A percentile compares a stretch with the other conserved stretches of the same genome.
These are phyloP conservation scores for Ceratobasidium sp. DNA, from an alignment of 1,284 basidiomycete genomes.

Conservation along the genomic window DNA sequence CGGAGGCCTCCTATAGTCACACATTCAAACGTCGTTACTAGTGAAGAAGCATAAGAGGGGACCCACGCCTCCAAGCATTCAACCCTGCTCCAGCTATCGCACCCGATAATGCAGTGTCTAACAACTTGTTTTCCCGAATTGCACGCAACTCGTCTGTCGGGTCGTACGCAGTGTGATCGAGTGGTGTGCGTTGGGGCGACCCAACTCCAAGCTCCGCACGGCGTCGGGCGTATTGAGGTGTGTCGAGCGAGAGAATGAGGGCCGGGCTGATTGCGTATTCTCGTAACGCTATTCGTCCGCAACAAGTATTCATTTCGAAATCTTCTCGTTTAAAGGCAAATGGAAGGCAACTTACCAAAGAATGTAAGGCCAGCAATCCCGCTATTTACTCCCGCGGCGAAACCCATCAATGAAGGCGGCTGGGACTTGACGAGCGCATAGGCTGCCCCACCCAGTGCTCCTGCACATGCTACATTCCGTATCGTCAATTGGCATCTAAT, in stretches of 20 bases:
- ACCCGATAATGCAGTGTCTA: slow-evolving; percentile 76
- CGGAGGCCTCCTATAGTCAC: slow-evolving; percentile 59
- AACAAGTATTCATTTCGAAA: slow-evolving; percentile 3
- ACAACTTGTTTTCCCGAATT: slow-evolving; percentile 67
- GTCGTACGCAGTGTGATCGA: slow-evolving; percentile 44
- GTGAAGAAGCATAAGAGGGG: background rate
- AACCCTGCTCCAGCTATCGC: slow-evolving; percentile 70
- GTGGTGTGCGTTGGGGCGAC: slow-evolving; percentile 55
- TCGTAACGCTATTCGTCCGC: slow-evolving; percentile 66
- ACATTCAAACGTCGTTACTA: background rate
- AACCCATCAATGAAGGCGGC: slow-evolving; percentile 62
- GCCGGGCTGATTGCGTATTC: slow-evolving; percentile 74
- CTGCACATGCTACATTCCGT: slow-evolving; percentile 61
- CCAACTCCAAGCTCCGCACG: slow-evolving; percentile 57
- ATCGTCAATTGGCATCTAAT: background rate
- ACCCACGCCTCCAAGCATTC: slow-evolving; percentile 64
- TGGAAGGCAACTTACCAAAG: slow-evolving; percentile 68
- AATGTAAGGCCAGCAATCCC: slow-evolving; percentile 76
- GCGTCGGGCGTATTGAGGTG: slow-evolving; percentile 58
- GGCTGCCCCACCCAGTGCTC: slow-evolving; percentile 67
- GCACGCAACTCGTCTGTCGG: slow-evolving; percentile 56
- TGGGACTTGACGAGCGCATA: slow-evolving; percentile 66
- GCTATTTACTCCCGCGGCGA: slow-evolving; percentile 72
- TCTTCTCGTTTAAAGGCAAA: background rate
- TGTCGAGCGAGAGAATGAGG: slow-evolving; percentile 59